Conservation (phyloP, 805 yeast species). For the Scheffersomyces stipitis region DNA sequence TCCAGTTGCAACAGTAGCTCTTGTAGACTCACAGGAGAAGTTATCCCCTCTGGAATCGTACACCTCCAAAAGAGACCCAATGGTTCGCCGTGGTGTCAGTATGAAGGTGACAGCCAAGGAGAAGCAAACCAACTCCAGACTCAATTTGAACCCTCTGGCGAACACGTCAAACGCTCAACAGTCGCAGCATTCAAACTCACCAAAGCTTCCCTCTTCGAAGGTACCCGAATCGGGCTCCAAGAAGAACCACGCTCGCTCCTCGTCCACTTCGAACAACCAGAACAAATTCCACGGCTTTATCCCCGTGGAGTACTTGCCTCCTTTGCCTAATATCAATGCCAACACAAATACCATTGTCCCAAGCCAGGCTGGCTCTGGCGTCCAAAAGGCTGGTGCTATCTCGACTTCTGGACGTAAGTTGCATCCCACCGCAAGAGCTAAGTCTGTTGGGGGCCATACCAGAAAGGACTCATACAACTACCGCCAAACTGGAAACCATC, state of each 20-base stretch:
- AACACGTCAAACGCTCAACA: neutral
- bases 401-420: slow-evolving; percentile 27
- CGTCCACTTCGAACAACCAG: slow-evolving; percentile 18
- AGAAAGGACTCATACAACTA: slow-evolving; percentile 57
- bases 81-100: slow-evolving; percentile 61
- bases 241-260: slow-evolving; percentile 17
- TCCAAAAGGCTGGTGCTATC: slow-evolving; percentile 3
- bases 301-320: slow-evolving; percentile 44
- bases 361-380: slow-evolving; percentile 1
- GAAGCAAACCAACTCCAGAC: slow-evolving; percentile 29
- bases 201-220: slow-evolving; percentile 2
- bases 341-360: slow-evolving; percentile 22
- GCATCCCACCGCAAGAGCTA: slow-evolving; percentile 88
- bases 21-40: slow-evolving; percentile 2
- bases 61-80: slow-evolving; percentile 32
- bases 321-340: slow-evolving; percentile 41
- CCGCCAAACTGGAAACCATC: slow-evolving; percentile 22
- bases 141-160: slow-evolving; percentile 10
- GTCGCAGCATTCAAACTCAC: slow-evolving; percentile 4
- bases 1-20: slow-evolving; percentile 6
- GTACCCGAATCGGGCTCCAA: slow-evolving; percentile 3
- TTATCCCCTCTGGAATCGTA: slow-evolving; percentile 13
- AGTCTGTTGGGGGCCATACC: slow-evolving; percentile 76
- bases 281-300: slow-evolving; percentile 37
- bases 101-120: slow-evolving; percentile 62